Percentiles rank a stretch among this genome's conserved stretches.
Evolutionary conservation across 2,329 filamentous ascomycete genomes (phyloP).

Genomic region (Colletotrichum viniferum): DNA sequence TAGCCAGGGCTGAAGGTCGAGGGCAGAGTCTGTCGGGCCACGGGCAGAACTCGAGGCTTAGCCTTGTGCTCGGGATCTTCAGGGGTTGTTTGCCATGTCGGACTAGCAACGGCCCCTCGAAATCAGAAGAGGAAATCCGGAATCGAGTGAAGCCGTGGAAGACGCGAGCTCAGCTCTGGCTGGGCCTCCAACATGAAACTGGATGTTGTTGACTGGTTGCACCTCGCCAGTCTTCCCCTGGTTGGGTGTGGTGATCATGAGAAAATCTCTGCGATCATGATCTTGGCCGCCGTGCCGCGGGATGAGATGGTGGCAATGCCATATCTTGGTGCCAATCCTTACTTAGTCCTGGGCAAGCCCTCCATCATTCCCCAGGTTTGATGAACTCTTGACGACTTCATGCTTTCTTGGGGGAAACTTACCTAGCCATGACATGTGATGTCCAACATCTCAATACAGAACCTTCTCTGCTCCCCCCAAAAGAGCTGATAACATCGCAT

Average conservation of each 20-base stretch:
- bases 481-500: not conserved
- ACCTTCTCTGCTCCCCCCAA: accelerated
- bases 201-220: not conserved
- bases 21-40: not conserved
- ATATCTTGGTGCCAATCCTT: not conserved
- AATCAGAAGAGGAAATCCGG: conserved; percentile 2
- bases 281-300: not conserved
- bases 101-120: not conserved
- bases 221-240: not conserved
- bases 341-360: accelerated
- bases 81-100: not conserved
- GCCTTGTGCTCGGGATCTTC: not conserved
- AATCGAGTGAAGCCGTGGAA: conserved; percentile 1
- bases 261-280: not conserved
- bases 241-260: not conserved
- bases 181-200: conserved; percentile 4
- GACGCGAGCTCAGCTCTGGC: not conserved
- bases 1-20: conserved; percentile 9
- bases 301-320: not conserved
- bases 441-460: not conserved
- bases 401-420: not conserved
- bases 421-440: accelerated
- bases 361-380: not conserved
- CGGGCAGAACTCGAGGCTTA: not conserved
- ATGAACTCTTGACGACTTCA: not conserved